A percentile compares a stretch with the other conserved stretches of the same genome.
These are phyloP conservation scores for Bruguiera sexangula DNA, from an alignment of 345 rosid genomes.

Conservation along the genomic window DNA sequence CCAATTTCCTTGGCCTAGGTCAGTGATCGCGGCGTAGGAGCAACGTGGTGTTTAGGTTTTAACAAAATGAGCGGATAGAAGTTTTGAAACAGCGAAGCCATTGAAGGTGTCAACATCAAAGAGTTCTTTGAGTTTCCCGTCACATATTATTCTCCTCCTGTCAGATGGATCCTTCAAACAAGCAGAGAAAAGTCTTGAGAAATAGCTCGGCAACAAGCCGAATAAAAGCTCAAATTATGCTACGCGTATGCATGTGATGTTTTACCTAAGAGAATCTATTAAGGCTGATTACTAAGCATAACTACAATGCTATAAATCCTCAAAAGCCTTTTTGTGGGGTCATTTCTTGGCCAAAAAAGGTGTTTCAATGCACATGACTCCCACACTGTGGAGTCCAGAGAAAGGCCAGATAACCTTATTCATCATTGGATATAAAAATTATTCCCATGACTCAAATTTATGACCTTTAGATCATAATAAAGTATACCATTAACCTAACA, in stretches of 20 bases:
- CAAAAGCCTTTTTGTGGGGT: too few species aligned
- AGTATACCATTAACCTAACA: too few species aligned
- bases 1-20: neutral
- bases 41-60: conserved; percentile 9
- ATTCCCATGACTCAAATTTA: too few species aligned
- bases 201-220: neutral
- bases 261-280: neutral
- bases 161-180: conserved; percentile 31
- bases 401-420: too few species aligned
- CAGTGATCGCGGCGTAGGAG: neutral
- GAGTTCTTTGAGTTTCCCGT: conserved; percentile 24
- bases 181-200: conserved; percentile 1
- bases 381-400: too few species aligned
- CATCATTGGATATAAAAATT: too few species aligned
- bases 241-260: neutral
- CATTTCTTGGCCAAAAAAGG: too few species aligned
- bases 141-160: conserved; percentile 24
- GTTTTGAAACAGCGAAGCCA: conserved; percentile 24
- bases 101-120: conserved; percentile 21
- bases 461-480: too few species aligned
- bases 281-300: neutral
- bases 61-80: conserved; percentile 22
- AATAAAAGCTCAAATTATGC: neutral
- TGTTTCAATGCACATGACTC: too few species aligned
- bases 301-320: neutral